Percentiles rank a stretch among this genome's conserved stretches.
Evolutionary conservation across 331 rosid species (phyloP).

Genomic region (Malus hybrid): DNA sequence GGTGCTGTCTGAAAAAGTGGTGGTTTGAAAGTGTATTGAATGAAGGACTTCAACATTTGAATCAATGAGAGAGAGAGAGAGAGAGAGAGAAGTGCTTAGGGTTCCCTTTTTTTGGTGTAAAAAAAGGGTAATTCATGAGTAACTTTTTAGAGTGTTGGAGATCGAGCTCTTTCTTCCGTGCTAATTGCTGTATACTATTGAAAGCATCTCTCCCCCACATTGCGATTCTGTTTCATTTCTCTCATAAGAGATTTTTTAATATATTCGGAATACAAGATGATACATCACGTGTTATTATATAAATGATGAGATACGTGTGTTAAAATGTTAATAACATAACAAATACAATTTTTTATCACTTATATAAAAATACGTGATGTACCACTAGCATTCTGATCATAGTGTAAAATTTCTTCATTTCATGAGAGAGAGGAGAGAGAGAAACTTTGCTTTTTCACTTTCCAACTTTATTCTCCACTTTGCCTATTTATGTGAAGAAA

Average conservation of each 20-base stretch:
- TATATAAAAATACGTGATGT: neutral
- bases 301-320: rapidly evolving
- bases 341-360: rapidly evolving
- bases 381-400: rapidly evolving
- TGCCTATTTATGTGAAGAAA: constrained; percentile 14
- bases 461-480: constrained; percentile 38
- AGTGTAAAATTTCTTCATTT: too few species aligned
- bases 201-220: constrained; percentile 22
- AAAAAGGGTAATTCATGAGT: constrained; percentile 5
- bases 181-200: constrained; percentile 12
- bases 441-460: too few species aligned
- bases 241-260: too few species aligned
- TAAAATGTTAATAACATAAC: too few species aligned
- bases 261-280: rapidly evolving
- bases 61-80: constrained; percentile 16
- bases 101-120: constrained; percentile 14
- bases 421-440: too few species aligned
- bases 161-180: constrained; percentile 39
- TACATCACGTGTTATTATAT: rapidly evolving
- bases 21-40: constrained; percentile 60
- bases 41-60: constrained; percentile 52
- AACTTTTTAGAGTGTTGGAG: constrained; percentile 40
- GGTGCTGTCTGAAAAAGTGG: constrained; percentile 77
- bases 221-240: constrained; percentile 19
- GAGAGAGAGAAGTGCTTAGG: constrained; percentile 23